Conservation (phyloP, 2,329 filamentous ascomycete genomes). For the Aspergillus sergii region DNA sequence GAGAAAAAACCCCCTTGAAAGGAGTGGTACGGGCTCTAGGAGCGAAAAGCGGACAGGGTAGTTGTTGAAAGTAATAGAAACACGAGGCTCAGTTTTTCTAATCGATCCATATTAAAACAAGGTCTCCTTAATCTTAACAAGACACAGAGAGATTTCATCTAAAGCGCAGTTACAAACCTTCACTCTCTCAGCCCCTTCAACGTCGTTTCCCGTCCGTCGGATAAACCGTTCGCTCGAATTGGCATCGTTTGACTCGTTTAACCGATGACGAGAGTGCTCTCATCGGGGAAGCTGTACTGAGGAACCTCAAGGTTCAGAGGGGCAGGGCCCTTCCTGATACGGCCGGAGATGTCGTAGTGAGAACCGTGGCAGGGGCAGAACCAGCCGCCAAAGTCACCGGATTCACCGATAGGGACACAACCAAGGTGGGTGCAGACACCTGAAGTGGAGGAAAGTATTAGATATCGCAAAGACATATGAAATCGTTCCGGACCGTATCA, state of each 20-base stretch:
- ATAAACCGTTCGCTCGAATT: background rate
- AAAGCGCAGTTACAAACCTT: slow-evolving; percentile 28
- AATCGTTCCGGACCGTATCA: slow-evolving; percentile 8
- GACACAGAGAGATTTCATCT: slow-evolving; percentile 37
- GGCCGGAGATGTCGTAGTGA: slow-evolving; percentile 99
- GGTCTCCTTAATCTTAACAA: slow-evolving; percentile 41
- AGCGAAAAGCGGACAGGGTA: slow-evolving; percentile 11
- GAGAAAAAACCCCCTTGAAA: slow-evolving; percentile 8
- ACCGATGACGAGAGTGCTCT: slow-evolving; percentile 88
- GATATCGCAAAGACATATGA: background rate
- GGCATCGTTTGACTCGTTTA: slow-evolving; percentile 53
- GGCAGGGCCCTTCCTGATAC: slow-evolving; percentile 95
- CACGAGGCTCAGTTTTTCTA: slow-evolving; percentile 35
- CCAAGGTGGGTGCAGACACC: slow-evolving; percentile 99
- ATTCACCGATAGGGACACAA: slow-evolving; percentile 98
- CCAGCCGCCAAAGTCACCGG: slow-evolving; percentile 97
- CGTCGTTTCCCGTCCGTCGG: slow-evolving; percentile 7
- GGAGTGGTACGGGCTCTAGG: slow-evolving; percentile 22
- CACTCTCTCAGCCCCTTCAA: slow-evolving; percentile 16
- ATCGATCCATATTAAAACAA: slow-evolving; percentile 43
- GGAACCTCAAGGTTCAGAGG: slow-evolving; percentile 97
- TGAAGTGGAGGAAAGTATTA: slow-evolving; percentile 36
- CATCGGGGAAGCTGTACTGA: slow-evolving; percentile 87
- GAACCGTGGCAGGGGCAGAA: slow-evolving; percentile 99
- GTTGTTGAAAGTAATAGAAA: slow-evolving; percentile 18